Evolutionary conservation across 352 stramenopile genomes (phyloP).

Genomic region (Phytophthora quininea): DNA sequence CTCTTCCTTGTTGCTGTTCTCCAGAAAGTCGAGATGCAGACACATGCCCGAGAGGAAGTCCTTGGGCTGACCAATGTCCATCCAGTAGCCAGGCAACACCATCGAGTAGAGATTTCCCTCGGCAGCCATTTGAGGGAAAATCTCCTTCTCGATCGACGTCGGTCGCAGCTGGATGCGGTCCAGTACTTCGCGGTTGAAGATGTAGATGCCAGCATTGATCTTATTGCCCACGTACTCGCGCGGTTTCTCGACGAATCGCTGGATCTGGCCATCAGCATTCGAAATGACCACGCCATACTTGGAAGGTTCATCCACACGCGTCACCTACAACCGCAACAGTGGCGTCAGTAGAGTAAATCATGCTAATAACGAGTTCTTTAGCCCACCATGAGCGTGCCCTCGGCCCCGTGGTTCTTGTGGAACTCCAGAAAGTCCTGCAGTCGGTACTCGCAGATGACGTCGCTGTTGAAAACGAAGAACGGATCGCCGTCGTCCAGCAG

Average conservation of each 20-base stretch:
- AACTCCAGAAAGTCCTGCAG: slow-evolving; percentile 82
- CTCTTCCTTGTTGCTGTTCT: slow-evolving; percentile 45
- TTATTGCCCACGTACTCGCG: slow-evolving; percentile 90
- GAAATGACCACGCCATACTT: slow-evolving; percentile 91
- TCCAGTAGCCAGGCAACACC: slow-evolving; percentile 89
- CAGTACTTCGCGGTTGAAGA: slow-evolving; percentile 88
- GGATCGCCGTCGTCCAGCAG: slow-evolving; percentile 85
- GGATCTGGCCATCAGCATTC: slow-evolving; percentile 76
- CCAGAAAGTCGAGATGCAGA: slow-evolving; percentile 81
- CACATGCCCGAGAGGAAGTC: slow-evolving; percentile 90
- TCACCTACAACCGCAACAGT: slow-evolving; percentile 35
- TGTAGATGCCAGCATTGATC: slow-evolving; percentile 92
- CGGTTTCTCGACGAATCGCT: slow-evolving; percentile 91
- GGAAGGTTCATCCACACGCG: slow-evolving; percentile 86
- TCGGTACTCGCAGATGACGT: slow-evolving; percentile 89
- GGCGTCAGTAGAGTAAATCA: no score
- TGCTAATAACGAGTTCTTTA: no score
- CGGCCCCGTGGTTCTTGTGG: slow-evolving; percentile 74
- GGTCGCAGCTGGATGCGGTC: slow-evolving; percentile 87
- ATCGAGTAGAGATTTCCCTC: slow-evolving; percentile 89
- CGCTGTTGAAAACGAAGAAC: slow-evolving; percentile 93
- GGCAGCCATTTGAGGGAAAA: slow-evolving; percentile 90
- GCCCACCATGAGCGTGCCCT: slow-evolving; percentile 79
- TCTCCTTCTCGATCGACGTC: slow-evolving; percentile 92
- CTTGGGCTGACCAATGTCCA: slow-evolving; percentile 92